Conservation (phyloP, 352 stramenopile genomes). For the Globisporangium uncinulatum region DNA sequence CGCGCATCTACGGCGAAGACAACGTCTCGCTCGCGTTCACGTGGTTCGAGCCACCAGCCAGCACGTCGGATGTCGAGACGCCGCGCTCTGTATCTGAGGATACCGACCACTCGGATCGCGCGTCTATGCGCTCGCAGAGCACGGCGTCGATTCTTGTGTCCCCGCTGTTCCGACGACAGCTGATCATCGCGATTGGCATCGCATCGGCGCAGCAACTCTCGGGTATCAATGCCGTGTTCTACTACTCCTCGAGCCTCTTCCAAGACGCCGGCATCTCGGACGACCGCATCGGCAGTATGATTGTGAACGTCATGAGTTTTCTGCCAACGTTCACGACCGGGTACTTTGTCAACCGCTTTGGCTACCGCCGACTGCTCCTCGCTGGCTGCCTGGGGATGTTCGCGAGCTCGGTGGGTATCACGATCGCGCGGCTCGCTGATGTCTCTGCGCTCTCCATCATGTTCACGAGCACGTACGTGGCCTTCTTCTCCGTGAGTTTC, state of each 20-base stretch:
- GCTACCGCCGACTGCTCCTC: conserved; percentile 1
- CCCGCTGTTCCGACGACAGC: conserved; percentile 33
- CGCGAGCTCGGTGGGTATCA: conserved; percentile 38
- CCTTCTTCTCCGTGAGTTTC: conserved; percentile 55
- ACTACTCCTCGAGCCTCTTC: conserved; percentile 45
- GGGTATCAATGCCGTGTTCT: conserved; percentile 54
- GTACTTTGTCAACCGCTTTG: background rate
- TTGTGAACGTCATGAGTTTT: conserved; percentile 14
- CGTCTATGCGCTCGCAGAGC: background rate
- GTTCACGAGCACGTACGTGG: conserved; percentile 56
- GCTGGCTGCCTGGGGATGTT: conserved; percentile 25
- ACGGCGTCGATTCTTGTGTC: conserved; percentile 25
- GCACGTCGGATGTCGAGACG: background rate
- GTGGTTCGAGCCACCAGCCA: conserved; percentile 20
- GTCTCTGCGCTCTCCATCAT: conserved; percentile 31
- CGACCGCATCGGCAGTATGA: conserved; percentile 31
- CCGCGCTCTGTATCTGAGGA: conserved; percentile 5
- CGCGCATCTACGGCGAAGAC: conserved; percentile 23
- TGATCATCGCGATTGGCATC: conserved; percentile 37
- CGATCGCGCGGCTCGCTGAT: conserved; percentile 26
- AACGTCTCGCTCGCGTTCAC: conserved; percentile 24
- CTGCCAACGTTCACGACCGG: background rate
- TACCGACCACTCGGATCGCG: background rate
- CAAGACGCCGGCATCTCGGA: conserved; percentile 28
- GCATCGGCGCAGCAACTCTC: conserved; percentile 44